A percentile compares a stretch with the other conserved stretches of the same genome.
Evolutionary conservation across 2,329 filamentous ascomycete genomes (phyloP).

Genomic region (Monosporascus sp.): DNA sequence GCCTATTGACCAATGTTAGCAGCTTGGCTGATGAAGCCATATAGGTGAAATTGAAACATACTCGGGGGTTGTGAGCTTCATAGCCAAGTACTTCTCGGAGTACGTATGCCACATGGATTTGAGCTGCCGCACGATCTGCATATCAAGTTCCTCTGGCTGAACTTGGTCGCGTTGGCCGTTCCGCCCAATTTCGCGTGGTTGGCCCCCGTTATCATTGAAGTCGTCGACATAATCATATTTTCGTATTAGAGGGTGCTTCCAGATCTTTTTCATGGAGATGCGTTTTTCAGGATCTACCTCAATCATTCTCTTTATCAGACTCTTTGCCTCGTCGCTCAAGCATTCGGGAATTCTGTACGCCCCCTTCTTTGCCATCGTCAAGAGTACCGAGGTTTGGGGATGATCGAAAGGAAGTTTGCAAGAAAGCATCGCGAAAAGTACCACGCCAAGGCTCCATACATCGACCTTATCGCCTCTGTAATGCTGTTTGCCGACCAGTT

Average conservation of each 20-base stretch:
- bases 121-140: slow-evolving; percentile 77
- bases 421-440: slow-evolving; percentile 81
- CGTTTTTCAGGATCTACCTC: slow-evolving; percentile 71
- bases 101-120: slow-evolving; percentile 89
- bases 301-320: slow-evolving; percentile 76
- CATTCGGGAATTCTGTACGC: slow-evolving; percentile 55
- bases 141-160: slow-evolving; percentile 64
- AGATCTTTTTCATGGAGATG: slow-evolving; percentile 76
- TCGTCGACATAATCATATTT: slow-evolving; percentile 77
- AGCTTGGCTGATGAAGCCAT: neutral
- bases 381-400: slow-evolving; percentile 52
- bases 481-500: slow-evolving; percentile 61
- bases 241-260: slow-evolving; percentile 78
- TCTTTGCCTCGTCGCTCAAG: slow-evolving; percentile 64
- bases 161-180: slow-evolving; percentile 56
- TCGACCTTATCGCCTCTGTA: slow-evolving; percentile 87
- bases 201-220: slow-evolving; percentile 47
- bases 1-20: slow-evolving; percentile 40
- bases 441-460: slow-evolving; percentile 90
- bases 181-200: slow-evolving; percentile 53
- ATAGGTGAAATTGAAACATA: slow-evolving; percentile 35
- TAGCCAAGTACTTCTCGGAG: slow-evolving; percentile 63
- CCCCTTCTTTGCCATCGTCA: slow-evolving; percentile 54
- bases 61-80: slow-evolving; percentile 61
- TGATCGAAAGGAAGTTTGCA: slow-evolving; percentile 80